Evolutionary conservation across 495 filamentous ascomycete genomes (phyloP).

Genomic region (Evernia prunastri): DNA sequence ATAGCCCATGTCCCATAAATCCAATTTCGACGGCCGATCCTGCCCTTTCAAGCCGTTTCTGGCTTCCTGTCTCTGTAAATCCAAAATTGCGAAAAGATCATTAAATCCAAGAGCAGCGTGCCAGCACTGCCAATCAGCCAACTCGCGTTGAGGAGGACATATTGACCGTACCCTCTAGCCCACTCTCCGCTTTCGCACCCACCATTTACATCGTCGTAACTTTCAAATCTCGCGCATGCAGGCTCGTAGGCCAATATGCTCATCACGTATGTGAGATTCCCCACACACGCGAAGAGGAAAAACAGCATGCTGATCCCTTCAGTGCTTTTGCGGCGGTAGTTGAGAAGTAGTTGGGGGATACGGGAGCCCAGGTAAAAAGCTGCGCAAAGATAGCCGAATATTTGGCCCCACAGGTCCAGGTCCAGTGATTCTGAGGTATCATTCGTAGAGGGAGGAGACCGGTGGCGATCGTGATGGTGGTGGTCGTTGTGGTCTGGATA

Average conservation of each 20-base stretch:
- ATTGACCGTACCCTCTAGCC: constrained; percentile 52
- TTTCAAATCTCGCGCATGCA: constrained; percentile 38
- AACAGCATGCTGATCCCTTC: constrained; percentile 89
- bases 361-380: constrained; percentile 81
- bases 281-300: constrained; percentile 93
- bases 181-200: constrained; percentile 25
- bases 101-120: constrained; percentile 73
- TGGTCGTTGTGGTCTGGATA: constrained; percentile 14
- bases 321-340: constrained; percentile 81
- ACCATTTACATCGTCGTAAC: constrained; percentile 50
- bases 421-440: constrained; percentile 34
- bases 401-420: constrained; percentile 71
- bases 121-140: constrained; percentile 89
- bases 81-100: constrained; percentile 90
- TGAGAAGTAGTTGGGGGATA: constrained; percentile 82
- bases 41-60: not conserved
- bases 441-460: constrained; percentile 23
- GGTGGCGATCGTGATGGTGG: constrained; percentile 16
- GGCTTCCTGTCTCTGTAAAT: constrained; percentile 48
- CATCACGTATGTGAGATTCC: constrained; percentile 86
- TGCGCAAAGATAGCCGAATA: constrained; percentile 83
- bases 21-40: not conserved
- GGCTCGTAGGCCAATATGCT: constrained; percentile 87
- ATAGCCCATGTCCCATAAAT: not conserved
- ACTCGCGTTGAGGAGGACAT: constrained; percentile 78